A percentile compares a stretch with the other conserved stretches of the same genome.
These are phyloP conservation scores for Fusarium sp. DNA, from an alignment of 2,329 filamentous ascomycete species.

Conservation along the genomic window DNA sequence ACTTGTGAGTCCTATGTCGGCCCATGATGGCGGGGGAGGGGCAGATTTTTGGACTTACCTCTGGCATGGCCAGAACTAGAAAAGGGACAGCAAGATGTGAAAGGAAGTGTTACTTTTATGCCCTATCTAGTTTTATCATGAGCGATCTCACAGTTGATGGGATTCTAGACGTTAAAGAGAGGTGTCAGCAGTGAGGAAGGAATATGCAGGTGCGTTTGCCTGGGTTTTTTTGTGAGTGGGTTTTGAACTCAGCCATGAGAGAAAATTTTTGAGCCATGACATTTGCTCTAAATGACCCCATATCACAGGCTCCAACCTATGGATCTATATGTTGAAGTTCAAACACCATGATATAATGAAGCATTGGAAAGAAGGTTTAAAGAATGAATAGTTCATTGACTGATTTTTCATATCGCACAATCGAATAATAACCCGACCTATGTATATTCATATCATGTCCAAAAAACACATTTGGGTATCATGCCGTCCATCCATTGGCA, in stretches of 20 bases:
- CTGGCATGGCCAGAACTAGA: slow-evolving; percentile 26
- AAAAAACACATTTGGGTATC: slow-evolving; percentile 37
- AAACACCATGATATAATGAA: neutral
- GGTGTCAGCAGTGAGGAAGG: neutral
- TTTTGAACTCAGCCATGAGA: slow-evolving; percentile 35
- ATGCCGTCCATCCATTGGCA: slow-evolving; percentile 33
- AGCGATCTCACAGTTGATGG: neutral
- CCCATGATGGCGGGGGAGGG: slow-evolving; percentile 45
- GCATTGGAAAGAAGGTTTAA: neutral
- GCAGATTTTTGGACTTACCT: slow-evolving; percentile 32
- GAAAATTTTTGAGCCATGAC: slow-evolving; percentile 38
- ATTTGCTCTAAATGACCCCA: slow-evolving; percentile 21
- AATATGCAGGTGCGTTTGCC: slow-evolving; percentile 8
- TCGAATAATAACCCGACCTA: slow-evolving; percentile 22
- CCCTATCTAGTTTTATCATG: neutral
- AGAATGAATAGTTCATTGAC: neutral
- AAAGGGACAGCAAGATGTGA: neutral
- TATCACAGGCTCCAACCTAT: slow-evolving; percentile 6
- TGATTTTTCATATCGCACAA: slow-evolving; percentile 23
- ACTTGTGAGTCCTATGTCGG: neutral
- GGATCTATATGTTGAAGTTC: neutral
- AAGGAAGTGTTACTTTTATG: neutral
- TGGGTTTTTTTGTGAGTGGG: slow-evolving; percentile 39
- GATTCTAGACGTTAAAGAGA: neutral
- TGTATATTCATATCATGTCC: slow-evolving; percentile 17